These are phyloP conservation scores for Dactylellina haptotyla DNA, from an alignment of 2,329 filamentous ascomycete genomes.

Conservation along the genomic window DNA sequence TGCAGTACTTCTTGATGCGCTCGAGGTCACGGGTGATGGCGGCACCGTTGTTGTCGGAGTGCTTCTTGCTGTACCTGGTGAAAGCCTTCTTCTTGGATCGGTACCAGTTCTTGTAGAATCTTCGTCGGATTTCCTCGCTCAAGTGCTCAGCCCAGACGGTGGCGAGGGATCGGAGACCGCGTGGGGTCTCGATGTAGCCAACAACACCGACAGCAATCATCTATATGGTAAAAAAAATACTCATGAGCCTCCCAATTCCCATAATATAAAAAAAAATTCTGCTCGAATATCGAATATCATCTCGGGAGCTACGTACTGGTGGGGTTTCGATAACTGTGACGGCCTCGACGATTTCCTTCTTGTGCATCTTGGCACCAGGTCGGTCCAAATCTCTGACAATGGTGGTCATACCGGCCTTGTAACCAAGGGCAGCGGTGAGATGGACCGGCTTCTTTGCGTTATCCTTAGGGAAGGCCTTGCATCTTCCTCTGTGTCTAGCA, in stretches of 20 bases:
- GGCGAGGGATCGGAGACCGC: conserved; percentile 98
- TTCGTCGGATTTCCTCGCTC: conserved; percentile 97
- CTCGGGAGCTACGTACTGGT: conserved; percentile 74
- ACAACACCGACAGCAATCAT: conserved; percentile 99
- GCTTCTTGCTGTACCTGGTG: conserved; percentile 99
- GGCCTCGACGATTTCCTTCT: conserved; percentile 95
- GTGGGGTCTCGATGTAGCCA: conserved; percentile 99
- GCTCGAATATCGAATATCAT: background rate
- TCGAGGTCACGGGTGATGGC: conserved; percentile 97
- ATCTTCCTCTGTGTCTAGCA: conserved; percentile 93
- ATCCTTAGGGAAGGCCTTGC: conserved; percentile 98
- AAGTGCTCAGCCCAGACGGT: conserved; percentile 99
- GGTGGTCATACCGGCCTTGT: conserved; percentile 99
- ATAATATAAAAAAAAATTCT: conserved; percentile 9
- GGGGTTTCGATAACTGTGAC: conserved; percentile 89
- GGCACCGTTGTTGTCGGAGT: conserved; percentile 89
- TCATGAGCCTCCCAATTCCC: conserved; percentile 57
- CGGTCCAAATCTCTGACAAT: conserved; percentile 99
- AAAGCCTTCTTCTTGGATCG: conserved; percentile 99
- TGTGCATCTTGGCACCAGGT: conserved; percentile 99
- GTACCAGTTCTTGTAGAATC: conserved; percentile 99
- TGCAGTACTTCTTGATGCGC: conserved; percentile 99
- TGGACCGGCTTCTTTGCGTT: conserved; percentile 99
- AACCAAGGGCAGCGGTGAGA: conserved; percentile 97
- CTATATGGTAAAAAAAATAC: conserved; percentile 68